A percentile compares a stretch with the other conserved stretches of the same genome.
Conservation (phyloP, 2,329 filamentous ascomycete genomes). For the Penicillium sp. region DNA sequence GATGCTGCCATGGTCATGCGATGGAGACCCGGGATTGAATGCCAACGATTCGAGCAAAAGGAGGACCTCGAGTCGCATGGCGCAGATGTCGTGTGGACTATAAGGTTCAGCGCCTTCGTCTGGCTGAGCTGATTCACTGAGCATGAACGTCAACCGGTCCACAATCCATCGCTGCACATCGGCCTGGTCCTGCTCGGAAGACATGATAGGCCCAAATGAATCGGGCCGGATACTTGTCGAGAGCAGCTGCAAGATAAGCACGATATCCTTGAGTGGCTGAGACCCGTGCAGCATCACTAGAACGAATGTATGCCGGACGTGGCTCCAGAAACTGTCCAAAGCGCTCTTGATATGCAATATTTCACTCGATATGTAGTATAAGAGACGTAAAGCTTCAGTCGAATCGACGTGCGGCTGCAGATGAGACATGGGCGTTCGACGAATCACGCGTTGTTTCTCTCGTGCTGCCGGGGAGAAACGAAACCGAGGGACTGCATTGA, state of each 20-base stretch:
- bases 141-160: conserved; percentile 52
- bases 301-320: conserved; percentile 53
- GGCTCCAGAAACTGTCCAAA: conserved; percentile 49
- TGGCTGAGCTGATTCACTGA: conserved; percentile 49
- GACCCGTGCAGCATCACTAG: conserved; percentile 54
- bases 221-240: conserved; percentile 49
- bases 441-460: conserved; percentile 35
- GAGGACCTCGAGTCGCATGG: conserved; percentile 43
- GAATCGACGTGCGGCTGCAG: conserved; percentile 49
- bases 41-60: conserved; percentile 40
- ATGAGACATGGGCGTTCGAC: conserved; percentile 38
- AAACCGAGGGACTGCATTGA: conserved; percentile 52
- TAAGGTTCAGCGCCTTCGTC: conserved; percentile 42
- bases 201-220: conserved; percentile 51
- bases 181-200: conserved; percentile 35
- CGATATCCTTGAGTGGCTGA: conserved; percentile 53
- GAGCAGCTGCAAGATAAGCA: conserved; percentile 50
- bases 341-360: conserved; percentile 43
- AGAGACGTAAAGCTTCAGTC: conserved; percentile 49
- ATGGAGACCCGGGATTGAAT: conserved; percentile 52
- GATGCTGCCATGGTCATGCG: conserved; percentile 52
- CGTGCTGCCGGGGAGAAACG: conserved; percentile 41
- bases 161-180: conserved; percentile 47
- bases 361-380: conserved; percentile 48
- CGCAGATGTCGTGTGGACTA: conserved; percentile 34